Evolutionary conservation across 164 flowering plant genomes (phyloP), one percentile per base, ranked within the genome.

Genomic region (Vitis cinerea): DNA sequence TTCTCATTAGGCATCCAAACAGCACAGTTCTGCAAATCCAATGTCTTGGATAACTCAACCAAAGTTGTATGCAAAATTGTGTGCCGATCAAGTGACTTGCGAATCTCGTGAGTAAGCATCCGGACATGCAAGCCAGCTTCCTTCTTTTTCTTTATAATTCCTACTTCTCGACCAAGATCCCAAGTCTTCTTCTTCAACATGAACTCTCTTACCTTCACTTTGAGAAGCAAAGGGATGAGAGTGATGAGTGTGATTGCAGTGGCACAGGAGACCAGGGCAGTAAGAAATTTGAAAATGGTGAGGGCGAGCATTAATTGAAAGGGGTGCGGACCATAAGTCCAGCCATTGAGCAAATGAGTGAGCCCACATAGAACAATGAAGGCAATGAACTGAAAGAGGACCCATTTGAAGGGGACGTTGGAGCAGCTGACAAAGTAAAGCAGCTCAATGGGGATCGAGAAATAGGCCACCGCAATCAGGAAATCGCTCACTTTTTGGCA

Each of bases 371-470:
- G 89, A 52, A 93, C 99, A 67, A 95, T 95, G 83, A 95, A 95
- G 54, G 94, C 89, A n/a, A 90, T 91, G 82, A 95, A 95, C 77
- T 90, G 81, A 66, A 82, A 76, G 7, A 95, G 85, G 29, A 95
- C 99, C 99, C 97, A 95, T 84, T 93, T 92, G 86, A 93, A 95
- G 0, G 99, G 99, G 17, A 95, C 79, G 58, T 86, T 93, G 4
- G 98, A 87, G 84, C 97, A 95, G 79, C 96, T 95, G 49, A 95
- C 84, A 66, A 95, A 95, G 83, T 91, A 95, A 12, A 91, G 82
- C 16, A 95, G 88, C 88, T 95, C 99, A 54, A 95, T 77, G 0
- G 99, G 98, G 73, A 95, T 95, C 0, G 99, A 94, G 59, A 94
- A 94, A 65, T 94, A 94, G 15, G 99, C 99, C 9, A 92, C 83